phyloP scores from a whole-genome alignment of 371 early-diverging fungal genomes.

The Fennellomyces sp. region DNA sequence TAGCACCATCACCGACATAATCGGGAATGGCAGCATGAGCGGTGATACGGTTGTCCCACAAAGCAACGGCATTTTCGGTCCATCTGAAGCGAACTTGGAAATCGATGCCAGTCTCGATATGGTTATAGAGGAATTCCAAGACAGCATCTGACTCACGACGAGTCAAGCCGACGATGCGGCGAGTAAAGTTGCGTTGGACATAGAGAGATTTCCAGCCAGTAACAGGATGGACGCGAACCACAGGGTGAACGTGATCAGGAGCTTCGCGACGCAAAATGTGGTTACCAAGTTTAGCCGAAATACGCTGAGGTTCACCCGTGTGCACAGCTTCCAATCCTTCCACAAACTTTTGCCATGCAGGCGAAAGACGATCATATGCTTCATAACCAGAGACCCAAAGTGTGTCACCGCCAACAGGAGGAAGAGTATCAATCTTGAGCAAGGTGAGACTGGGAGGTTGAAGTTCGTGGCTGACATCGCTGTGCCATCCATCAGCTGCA shows the following conservation, averaged over 20 bases:
- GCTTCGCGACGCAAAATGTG: conserved; percentile 45
- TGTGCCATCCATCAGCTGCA: conserved; percentile 42
- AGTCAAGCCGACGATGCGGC: conserved; percentile 55
- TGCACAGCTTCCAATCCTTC: conserved; percentile 62
- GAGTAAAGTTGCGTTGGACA: conserved; percentile 64
- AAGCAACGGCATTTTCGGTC: conserved; percentile 58
- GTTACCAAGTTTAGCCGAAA: conserved; percentile 37
- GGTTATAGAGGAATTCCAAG: conserved; percentile 53
- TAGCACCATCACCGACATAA: conserved; percentile 40
- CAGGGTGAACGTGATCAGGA: conserved; percentile 55
- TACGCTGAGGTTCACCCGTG: conserved; percentile 47
- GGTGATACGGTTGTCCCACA: conserved; percentile 63
- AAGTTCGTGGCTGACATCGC: conserved; percentile 66
- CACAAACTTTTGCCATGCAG: conserved; percentile 52
- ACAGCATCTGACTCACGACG: conserved; percentile 62
- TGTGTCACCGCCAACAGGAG: conserved; percentile 62
- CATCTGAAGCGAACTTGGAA: conserved; percentile 69
- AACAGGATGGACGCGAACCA: conserved; percentile 68
- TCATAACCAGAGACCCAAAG: conserved; percentile 61
- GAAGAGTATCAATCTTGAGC: conserved; percentile 54
- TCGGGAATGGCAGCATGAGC: conserved; percentile 58
- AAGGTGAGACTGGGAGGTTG: conserved; percentile 62
- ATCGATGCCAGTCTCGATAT: conserved; percentile 55
- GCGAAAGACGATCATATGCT: conserved; percentile 65
- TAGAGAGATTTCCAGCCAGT: conserved; percentile 68